These are phyloP conservation scores for Cladophialophora immunda DNA, from an alignment of 2,329 filamentous ascomycete genomes.

Conservation along the genomic window DNA sequence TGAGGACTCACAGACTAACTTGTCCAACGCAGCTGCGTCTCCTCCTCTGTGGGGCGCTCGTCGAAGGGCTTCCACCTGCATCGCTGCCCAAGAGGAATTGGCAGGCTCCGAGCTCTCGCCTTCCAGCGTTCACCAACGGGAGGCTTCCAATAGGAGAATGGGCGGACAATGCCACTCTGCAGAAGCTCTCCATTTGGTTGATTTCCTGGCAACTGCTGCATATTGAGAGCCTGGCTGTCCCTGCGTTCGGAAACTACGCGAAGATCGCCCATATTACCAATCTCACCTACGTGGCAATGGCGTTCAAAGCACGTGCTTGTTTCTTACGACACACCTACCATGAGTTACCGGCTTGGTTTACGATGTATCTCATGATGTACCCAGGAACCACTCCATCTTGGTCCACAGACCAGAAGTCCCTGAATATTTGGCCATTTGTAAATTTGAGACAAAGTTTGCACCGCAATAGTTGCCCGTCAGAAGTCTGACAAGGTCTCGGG, in stretches of 20 bases:
- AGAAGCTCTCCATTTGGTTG: slow-evolving; percentile 4
- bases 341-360: neutral
- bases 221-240: slow-evolving; percentile 2
- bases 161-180: slow-evolving; percentile 1
- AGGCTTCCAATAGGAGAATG: slow-evolving; percentile 3
- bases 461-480: neutral
- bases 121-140: slow-evolving; percentile 8
- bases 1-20: slow-evolving; percentile 23
- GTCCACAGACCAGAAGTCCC: neutral
- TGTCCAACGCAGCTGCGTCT: slow-evolving; percentile 26
- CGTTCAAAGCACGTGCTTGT: neutral
- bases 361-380: neutral
- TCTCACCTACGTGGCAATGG: neutral
- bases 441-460: slow-evolving; percentile 10
- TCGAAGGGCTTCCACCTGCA: slow-evolving; percentile 14
- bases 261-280: neutral
- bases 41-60: slow-evolving; percentile 19
- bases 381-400: neutral
- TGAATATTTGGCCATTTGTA: neutral
- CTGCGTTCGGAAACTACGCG: neutral
- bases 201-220: neutral
- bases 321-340: neutral
- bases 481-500: slow-evolving; percentile 20
- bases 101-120: neutral
- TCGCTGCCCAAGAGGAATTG: slow-evolving; percentile 29